Evolutionary conservation across 2,329 filamentous ascomycete species (phyloP), one percentile per base, ranked within the genome.

Genomic region (Penicillium griseofulvum): DNA sequence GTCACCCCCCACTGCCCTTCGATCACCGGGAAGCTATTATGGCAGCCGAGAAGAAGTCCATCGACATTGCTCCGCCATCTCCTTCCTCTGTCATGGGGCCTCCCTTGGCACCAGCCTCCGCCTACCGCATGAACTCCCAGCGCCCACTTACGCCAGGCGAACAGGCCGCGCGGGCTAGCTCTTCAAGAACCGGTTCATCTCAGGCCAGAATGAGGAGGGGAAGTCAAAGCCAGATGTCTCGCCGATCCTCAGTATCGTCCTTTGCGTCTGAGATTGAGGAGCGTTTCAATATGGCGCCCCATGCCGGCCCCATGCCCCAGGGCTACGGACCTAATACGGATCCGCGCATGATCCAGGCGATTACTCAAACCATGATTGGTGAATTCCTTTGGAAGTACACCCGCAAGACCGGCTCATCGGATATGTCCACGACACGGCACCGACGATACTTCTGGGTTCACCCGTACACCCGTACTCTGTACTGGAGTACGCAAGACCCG

Each of bases 331-430:
- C 86, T 19, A 83, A 84, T 60, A 96, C 91, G 5, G 94, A 99
- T 76, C 93, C 93, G 59, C 89, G 93, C 65, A 97, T 99, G 91
- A 97, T 99, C 64, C 91, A 97, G 77, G 94, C 94, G 46, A 97
- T 99, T 62, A 99, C 94, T 2, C 93, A 99, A 75, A 97, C 94
- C 17, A 99, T 99, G 94, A 97, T 99, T 69, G 94, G 94, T 53
- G 94, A 99, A 73, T 97, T 93, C 73, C 81, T 99, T 38, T 99
- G 94, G 94, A 99, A 99, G 74, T 99, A 99, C 75, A 99, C 94
- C 0, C 88, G 94, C 67, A 96, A 94, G 78, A 83, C 92, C 56
- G 92, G 91, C n/a, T 87, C 93, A 24, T 89, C 87, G 52, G 89
- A 91, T 60, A 86, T 96, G 75, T 97, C 92, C 16, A 88, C 87